Base-by-base conservation (phyloP, 768 basidiomycete species). In the Tubosaeta brunneosetosa region DNA sequence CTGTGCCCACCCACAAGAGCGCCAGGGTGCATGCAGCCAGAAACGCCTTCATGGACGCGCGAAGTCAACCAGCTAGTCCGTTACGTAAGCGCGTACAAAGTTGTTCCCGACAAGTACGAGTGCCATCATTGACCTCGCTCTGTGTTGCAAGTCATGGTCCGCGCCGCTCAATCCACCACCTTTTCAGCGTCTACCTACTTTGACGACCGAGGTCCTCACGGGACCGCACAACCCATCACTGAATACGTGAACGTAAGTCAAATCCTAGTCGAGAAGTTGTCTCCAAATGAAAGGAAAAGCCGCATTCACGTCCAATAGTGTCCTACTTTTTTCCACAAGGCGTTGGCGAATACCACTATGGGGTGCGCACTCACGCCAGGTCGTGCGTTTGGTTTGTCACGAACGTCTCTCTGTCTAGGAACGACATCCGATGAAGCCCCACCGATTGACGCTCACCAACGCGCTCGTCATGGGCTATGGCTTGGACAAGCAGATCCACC, bases 361-460 rank as follows among this genome's bases (percentile, higher is more conserved):
- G 95, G 56, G 95, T 95, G 73, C 50, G 83, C 72, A 22, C 7
- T 2, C 34, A 22, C 27, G 14, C 10, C 25, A 9, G 12, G 44
- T 31, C 17, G 14, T 26, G 13, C 7, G 3, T 12, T 29, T 40
- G 50, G 32, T 33, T 8, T 25, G 42, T 44, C 41, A 57, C 50
- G 51, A 54, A 40, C 22, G 22, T 22, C 22, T 27, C 37, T 10
- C 25, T 47, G 41, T 53, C 40, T 60, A 98, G 95, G 93, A 97
- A 81, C 83, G 88, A 44, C 95, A 99, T 73, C 95, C 95, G 3
- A 99, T 99, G 95, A 97, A 97, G 69, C 95, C 95, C 4, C 93
- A 97, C 62, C 81, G 95, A 25, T 73, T 99, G n/a, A 94, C 95
- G 3, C 71, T 99, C 49, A 98, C 97, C 16, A 99, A 97, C 60